Percentiles rank a stretch among this genome's conserved stretches.
Conservation (phyloP, 2,329 filamentous ascomycete genomes). For the Ophiocordyceps camponoti-floridani region DNA sequence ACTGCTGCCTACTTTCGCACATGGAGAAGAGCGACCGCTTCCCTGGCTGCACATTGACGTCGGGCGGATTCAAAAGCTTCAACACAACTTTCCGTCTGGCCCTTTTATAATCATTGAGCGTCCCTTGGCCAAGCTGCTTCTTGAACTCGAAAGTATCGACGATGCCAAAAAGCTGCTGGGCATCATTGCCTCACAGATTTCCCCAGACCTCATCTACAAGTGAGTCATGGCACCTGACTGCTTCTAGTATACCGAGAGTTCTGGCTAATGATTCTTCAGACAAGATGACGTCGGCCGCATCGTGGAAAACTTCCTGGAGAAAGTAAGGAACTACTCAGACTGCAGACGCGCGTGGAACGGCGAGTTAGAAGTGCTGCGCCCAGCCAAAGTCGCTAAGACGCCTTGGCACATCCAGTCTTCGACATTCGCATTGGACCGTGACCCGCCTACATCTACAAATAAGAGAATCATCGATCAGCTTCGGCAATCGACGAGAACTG, state of each 20-base stretch:
- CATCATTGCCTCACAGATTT: background rate
- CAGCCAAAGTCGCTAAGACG: background rate
- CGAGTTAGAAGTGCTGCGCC: background rate
- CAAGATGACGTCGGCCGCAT: too few relatives aligned
- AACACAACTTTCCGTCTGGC: constrained; percentile 3
- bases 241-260: too few relatives aligned
- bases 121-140: constrained; percentile 1
- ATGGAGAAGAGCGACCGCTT: background rate
- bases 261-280: too few relatives aligned
- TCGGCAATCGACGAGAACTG: background rate
- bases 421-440: too few relatives aligned
- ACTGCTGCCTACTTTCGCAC: constrained; percentile 1
- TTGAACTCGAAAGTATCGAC: background rate
- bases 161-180: background rate
- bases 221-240: background rate
- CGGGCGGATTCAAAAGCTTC: constrained; percentile 1
- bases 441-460: too few relatives aligned
- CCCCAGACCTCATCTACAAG: background rate
- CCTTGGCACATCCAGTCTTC: background rate
- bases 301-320: too few relatives aligned
- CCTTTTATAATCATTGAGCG: constrained; percentile 7
- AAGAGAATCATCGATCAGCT: too few relatives aligned
- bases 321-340: background rate
- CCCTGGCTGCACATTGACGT: constrained; percentile 4
- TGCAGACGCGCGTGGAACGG: background rate